Evolutionary conservation across 345 rosid genomes (phyloP), one percentile per base, ranked within the genome.

Genomic region (Eutrema japonicum): DNA sequence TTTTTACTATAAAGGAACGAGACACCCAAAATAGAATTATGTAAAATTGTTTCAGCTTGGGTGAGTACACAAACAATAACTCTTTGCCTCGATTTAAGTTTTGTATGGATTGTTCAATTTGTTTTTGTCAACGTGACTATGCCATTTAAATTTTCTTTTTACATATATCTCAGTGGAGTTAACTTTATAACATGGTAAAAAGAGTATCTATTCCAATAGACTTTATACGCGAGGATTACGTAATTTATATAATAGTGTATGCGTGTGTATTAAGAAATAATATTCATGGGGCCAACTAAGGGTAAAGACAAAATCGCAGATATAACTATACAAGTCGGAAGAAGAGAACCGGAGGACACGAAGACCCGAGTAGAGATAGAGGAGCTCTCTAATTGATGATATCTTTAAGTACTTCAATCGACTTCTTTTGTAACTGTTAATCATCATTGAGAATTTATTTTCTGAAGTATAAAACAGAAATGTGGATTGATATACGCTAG

Each of bases 1-100:
- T 47, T 68, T 49, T 29, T 64, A 65, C 70, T 51, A 60, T 68
- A 8, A 27, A 58, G 53, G 72, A 47, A 49, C 22, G 9, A 26
- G 26, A 43, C 35, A 60, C 56, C 48, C 35, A 42, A 52, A 74
- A 49, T 58, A 66, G 68, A 65, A 47, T 37, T 37, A 56, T 47
- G 59, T 64, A 45, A 52, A n/a, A 22, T 4, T 18, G n/a, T 8
- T 53, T 43, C 64, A 43, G 77, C 26, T 64, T 53, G 32, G 46
- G 40, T 47, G 51, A 11, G 10, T 38, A 46, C 71, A 55, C 7
- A 46, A 47, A 55, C 33, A 46, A 35, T 33, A 14, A 46, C 42
- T 62, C 36, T 55, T 72, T 63, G 27, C 29, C 52, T 62, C 46
- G 2, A 40, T 50, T 29, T 55, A 50, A 46, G 14, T 46, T 71